Evolutionary conservation across 306 rosid species (phyloP), one percentile per base, ranked within the genome.

Genomic region (Prinsepia uniflora): DNA sequence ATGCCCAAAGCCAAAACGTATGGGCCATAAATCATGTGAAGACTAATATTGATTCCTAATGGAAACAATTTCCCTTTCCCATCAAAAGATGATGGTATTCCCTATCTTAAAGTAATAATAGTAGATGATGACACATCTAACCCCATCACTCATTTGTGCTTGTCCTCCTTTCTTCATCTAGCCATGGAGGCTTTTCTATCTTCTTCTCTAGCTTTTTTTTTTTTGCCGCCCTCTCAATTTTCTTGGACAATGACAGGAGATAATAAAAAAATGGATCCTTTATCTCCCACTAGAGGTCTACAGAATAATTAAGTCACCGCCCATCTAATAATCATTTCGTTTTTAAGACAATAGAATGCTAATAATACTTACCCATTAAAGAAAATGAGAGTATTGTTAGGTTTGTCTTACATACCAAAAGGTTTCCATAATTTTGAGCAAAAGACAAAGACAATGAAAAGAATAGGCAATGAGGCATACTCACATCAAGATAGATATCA

Each of bases 401-500:
- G 54, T 49, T 61, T 41, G 30, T 75, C 60, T 8, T 60, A 60
- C 13, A 30, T 68, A 63, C 67, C 63, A 17, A 36, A 47, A 54
- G 63, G 49, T 8, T 56, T 58, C 43, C 34, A 58, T 80, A 17
- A 50, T 65, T 44, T 19, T 54, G 42, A 10, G 0, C 42, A 3
- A 69, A 12, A 57, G 17, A 8, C 19, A 53, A 45, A 9, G 0
- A 2, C 1, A 67, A 1, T 34, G 42, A 42, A 67, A 34, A 19
- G 14, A 8, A 6, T 76, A 47, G 62, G 72, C 39, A 42, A 65
- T 4, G 47, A 30, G 36, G 24, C 14, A 41, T 20, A 50, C 18
- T 88, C 47, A 87, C 98, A 92, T 87, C 72, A 65, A 92, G 86
- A 63, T 92, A 89, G 75, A 86, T 85, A 77, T 88, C 95, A 76